These are phyloP conservation scores for Ceratocystis ficicola DNA, from an alignment of 2,329 filamentous ascomycete species.

Conservation along the genomic window DNA sequence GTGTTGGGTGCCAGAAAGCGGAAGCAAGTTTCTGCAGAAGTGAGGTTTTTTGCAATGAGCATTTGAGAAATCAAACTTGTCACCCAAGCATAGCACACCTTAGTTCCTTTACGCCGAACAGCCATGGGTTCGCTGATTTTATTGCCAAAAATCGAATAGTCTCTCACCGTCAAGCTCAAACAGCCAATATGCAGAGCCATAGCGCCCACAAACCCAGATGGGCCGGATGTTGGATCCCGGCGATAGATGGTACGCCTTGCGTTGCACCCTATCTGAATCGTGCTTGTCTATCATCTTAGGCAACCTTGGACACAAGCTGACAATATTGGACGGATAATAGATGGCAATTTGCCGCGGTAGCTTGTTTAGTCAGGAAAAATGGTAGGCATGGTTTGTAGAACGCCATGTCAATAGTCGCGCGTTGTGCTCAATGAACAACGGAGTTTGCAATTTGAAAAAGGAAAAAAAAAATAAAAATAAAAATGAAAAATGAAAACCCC, in stretches of 20 bases:
- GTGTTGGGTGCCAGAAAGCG: background rate
- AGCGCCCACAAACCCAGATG: background rate
- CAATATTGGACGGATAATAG: background rate
- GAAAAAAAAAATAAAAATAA: no score
- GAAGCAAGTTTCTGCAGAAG: background rate
- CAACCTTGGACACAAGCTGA: background rate
- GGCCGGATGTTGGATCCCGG: conserved; percentile 1
- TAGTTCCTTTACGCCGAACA: background rate
- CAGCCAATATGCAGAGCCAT: background rate
- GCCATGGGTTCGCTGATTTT: no score
- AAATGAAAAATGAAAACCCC: background rate
- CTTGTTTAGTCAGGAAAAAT: background rate
- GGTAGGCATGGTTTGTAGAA: no score
- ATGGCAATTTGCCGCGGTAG: background rate
- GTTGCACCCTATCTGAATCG: background rate
- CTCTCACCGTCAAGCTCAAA: background rate
- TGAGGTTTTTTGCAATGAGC: background rate
- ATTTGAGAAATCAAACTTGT: background rate
- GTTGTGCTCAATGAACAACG: no score
- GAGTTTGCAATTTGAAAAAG: no score
- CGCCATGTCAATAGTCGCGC: no score
- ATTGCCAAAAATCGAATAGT: background rate
- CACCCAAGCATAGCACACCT: background rate
- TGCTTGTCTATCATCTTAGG: background rate
- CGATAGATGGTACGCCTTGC: background rate